Evolutionary conservation across 2,329 filamentous ascomycete species (phyloP).

Genomic region (Sporothrix brunneoviolacea): DNA sequence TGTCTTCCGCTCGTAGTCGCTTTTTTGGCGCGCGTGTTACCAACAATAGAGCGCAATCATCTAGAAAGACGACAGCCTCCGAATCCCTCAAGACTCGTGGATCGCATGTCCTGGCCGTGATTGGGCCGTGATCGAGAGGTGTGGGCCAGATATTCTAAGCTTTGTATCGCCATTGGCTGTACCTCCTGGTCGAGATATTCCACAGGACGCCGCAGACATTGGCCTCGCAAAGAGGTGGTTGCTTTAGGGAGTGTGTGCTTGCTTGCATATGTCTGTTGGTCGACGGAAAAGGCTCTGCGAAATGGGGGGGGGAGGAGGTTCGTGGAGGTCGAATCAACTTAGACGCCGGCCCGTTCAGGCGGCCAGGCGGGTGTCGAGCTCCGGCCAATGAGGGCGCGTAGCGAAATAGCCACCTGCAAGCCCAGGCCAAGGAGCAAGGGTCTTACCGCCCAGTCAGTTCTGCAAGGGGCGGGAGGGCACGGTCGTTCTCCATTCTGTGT

Average conservation of each 20-base stretch:
- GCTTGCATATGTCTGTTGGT: not conserved
- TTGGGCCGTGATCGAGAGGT: not conserved
- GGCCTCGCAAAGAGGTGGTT: not conserved
- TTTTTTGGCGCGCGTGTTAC: slow-evolving; percentile 9
- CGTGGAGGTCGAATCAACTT: not conserved
- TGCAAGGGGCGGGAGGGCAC: not conserved
- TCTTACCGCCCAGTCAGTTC: slow-evolving; percentile 5
- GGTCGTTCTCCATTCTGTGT: no score
- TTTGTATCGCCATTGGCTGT: not conserved
- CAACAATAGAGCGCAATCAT: not conserved
- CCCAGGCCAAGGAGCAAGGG: not conserved
- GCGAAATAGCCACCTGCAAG: not conserved
- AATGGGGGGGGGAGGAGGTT: not conserved
- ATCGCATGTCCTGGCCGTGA: not conserved
- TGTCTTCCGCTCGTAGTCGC: not conserved
- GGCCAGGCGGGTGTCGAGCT: not conserved
- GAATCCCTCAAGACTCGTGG: not conserved
- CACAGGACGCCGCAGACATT: not conserved
- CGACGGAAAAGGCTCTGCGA: not conserved
- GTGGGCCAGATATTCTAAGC: not conserved
- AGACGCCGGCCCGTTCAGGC: slow-evolving; percentile 6
- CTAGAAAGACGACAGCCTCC: not conserved
- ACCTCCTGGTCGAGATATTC: not conserved
- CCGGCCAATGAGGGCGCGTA: slow-evolving; percentile 1
- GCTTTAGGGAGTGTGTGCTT: not conserved